Percentiles rank a stretch among this genome's conserved stretches.
These are phyloP conservation scores for Linanthus parryae DNA, from an alignment of 148 eudicot species.

Conservation along the genomic window DNA sequence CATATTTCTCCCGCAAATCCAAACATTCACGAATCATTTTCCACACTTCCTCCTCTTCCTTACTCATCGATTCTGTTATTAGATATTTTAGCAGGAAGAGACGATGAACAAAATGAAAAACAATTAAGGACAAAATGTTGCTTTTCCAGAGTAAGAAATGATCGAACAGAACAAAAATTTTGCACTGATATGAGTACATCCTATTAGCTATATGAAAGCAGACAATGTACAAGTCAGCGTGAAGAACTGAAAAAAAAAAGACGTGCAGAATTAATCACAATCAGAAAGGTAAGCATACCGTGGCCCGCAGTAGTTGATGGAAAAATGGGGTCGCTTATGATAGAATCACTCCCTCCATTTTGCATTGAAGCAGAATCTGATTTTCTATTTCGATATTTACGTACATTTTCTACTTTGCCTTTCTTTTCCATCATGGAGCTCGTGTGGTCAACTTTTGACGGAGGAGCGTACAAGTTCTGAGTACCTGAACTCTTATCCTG, in stretches of 20 bases:
- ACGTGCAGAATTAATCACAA: constrained; percentile 7
- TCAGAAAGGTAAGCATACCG: constrained; percentile 35
- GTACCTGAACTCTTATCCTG: constrained; percentile 32
- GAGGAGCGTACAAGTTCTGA: constrained; percentile 22
- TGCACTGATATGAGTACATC: too few relatives aligned
- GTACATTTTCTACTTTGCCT: background rate
- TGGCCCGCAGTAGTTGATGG: constrained; percentile 33
- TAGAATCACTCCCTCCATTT: constrained; percentile 25
- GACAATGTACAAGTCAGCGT: background rate
- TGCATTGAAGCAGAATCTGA: constrained; percentile 29
- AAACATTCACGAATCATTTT: constrained; percentile 73
- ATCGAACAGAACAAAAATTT: constrained; percentile 3
- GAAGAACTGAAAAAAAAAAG: background rate
- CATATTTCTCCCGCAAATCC: constrained; percentile 55
- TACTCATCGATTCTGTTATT: constrained; percentile 37
- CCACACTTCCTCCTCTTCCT: constrained; percentile 83
- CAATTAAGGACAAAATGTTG: constrained; percentile 1
- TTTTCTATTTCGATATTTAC: constrained; percentile 26
- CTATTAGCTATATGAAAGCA: too few relatives aligned
- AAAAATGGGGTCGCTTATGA: constrained; percentile 23
- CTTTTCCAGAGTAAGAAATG: background rate
- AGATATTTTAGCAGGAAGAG: background rate
- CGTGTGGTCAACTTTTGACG: constrained; percentile 20
- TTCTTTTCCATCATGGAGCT: constrained; percentile 27
- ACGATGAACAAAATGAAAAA: background rate